These are phyloP conservation scores for Paramecium bursaria DNA, from an alignment of 73 alveolate genomes.

Conservation along the genomic window DNA sequence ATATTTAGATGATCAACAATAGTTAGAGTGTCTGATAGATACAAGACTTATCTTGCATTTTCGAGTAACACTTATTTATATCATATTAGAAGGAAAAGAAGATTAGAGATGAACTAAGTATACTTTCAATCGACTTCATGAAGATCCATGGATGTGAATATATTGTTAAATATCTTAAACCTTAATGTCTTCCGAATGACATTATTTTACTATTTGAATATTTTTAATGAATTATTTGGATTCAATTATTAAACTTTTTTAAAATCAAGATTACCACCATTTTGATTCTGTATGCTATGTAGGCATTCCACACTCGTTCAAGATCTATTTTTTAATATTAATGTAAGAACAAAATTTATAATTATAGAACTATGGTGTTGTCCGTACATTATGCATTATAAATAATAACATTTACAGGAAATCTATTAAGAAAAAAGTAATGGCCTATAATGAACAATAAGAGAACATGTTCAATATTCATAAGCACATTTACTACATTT, in stretches of 20 bases:
- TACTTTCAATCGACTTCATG: no score
- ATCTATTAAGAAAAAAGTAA: background rate
- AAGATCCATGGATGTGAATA: no score
- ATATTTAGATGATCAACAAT: no score
- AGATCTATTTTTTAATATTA: background rate
- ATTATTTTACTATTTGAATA: no score
- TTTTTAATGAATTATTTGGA: no score
- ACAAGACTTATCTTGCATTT: no score
- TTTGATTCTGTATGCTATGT: constrained; percentile 10
- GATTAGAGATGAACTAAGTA: no score
- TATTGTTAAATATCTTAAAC: no score
- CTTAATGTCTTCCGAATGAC: no score
- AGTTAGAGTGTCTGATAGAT: no score
- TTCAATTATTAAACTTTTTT: background rate
- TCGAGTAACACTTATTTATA: no score
- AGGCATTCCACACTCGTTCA: background rate
- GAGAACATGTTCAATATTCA: background rate
- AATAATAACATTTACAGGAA: background rate
- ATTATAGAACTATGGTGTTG: background rate
- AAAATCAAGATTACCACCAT: constrained; percentile 3
- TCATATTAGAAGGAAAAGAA: no score
- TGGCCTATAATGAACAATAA: constrained; percentile 3
- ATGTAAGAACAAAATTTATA: background rate
- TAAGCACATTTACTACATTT: background rate
- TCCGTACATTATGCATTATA: background rate